Evolutionary conservation across 2,329 filamentous ascomycete species (phyloP).

Genomic region (Esteya vermicola): DNA sequence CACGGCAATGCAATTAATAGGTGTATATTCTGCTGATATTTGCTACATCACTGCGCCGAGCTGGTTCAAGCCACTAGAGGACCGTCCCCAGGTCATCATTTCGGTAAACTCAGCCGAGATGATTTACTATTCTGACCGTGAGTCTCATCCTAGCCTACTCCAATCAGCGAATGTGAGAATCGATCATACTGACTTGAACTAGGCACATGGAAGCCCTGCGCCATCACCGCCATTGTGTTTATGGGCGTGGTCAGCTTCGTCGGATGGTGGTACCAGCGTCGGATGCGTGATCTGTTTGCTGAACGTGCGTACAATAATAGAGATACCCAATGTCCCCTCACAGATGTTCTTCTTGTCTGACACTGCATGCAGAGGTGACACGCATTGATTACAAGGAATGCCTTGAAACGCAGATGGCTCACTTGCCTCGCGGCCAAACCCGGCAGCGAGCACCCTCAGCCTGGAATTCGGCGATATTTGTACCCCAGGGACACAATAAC

Average conservation of each 20-base stretch:
- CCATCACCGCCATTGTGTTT: constrained; percentile 13
- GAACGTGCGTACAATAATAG: constrained; percentile 7
- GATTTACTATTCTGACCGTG: constrained; percentile 8
- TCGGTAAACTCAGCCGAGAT: constrained; percentile 10
- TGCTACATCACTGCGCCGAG: constrained; percentile 9
- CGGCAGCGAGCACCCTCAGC: background rate
- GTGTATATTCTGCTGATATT: constrained; percentile 13
- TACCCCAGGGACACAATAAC: too few species aligned
- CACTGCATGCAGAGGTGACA: constrained; percentile 2
- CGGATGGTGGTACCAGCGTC: constrained; percentile 16
- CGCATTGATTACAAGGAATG: constrained; percentile 6
- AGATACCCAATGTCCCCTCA: background rate
- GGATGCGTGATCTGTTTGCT: constrained; percentile 13
- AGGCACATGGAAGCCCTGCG: constrained; percentile 12
- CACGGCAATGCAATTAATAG: constrained; percentile 14
- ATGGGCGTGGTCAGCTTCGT: constrained; percentile 13
- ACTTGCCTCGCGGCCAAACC: background rate
- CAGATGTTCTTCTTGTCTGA: too few species aligned
- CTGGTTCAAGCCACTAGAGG: constrained; percentile 10
- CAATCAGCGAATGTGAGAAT: too few species aligned
- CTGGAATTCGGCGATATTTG: too few species aligned
- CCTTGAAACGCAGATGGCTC: constrained; percentile 1
- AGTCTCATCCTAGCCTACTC: too few species aligned
- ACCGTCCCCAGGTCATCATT: constrained; percentile 6
- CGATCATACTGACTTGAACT: background rate